A percentile compares a stretch with the other conserved stretches of the same genome.
These are phyloP conservation scores for Kwoniella sp. DNA, from an alignment of 768 basidiomycete species.

Conservation along the genomic window DNA sequence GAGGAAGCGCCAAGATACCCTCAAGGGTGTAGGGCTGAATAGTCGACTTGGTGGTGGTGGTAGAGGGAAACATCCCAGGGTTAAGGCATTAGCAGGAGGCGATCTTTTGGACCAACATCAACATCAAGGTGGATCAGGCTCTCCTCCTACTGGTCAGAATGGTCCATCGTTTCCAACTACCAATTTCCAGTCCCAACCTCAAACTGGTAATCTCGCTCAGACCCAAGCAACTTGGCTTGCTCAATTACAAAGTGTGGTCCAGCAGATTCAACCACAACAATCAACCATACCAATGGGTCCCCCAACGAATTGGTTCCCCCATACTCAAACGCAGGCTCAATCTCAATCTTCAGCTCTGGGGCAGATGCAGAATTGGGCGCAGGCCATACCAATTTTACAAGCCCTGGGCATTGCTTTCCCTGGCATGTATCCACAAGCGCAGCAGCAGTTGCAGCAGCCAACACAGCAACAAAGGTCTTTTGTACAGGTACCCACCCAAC, in stretches of 20 bases:
- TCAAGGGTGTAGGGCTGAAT: neutral
- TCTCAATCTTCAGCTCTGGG: neutral
- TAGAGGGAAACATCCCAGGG: neutral
- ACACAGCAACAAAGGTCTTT: neutral
- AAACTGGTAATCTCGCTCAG: neutral
- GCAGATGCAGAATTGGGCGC: neutral
- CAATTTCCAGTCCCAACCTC: neutral
- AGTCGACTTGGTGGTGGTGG: neutral
- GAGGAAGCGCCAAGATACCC: conserved; percentile 5
- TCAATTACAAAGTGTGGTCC: neutral
- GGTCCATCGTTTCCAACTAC: neutral
- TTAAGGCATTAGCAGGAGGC: neutral
- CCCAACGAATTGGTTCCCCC: neutral
- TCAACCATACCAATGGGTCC: neutral
- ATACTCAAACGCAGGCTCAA: neutral
- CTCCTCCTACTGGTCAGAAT: neutral
- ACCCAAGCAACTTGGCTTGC: neutral
- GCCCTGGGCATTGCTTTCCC: neutral
- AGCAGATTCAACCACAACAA: conserved; percentile 2
- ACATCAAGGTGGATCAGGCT: neutral
- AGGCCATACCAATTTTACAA: conserved; percentile 1
- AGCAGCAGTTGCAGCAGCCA: conserved; percentile 1
- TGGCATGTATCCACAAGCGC: neutral
- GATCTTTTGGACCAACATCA: neutral
- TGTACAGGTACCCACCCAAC: neutral